Evolutionary conservation across 352 stramenopile genomes (phyloP).

Genomic region (Pelagophyceae sp.): DNA sequence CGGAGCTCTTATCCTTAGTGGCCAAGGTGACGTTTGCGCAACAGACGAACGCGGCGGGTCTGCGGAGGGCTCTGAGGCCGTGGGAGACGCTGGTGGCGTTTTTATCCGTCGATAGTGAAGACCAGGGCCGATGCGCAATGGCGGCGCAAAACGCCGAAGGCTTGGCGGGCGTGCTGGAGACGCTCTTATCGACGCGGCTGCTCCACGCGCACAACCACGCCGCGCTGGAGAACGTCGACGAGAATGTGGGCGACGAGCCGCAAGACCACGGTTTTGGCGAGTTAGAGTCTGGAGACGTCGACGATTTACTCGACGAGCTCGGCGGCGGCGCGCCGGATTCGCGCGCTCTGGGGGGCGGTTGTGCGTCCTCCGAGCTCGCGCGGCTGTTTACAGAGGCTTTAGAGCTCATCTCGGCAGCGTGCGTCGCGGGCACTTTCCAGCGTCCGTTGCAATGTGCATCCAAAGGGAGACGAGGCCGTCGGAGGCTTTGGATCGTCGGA

Average conservation of each 20-base stretch:
- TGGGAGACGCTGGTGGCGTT: constrained; percentile 12
- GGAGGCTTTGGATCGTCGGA: no score
- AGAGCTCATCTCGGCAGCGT: neutral
- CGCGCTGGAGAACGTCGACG: neutral
- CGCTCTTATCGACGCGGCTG: neutral
- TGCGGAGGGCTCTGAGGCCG: neutral
- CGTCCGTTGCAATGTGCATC: no score
- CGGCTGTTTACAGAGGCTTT: neutral
- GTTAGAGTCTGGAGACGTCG: neutral
- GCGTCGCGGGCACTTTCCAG: neutral
- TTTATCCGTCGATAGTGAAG: neutral
- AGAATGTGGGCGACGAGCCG: neutral
- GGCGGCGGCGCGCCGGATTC: neutral
- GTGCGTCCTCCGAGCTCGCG: neutral
- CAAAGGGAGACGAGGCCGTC: no score
- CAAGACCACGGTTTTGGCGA: neutral
- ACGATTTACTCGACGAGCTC: neutral
- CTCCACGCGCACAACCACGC: neutral
- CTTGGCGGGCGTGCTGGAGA: neutral
- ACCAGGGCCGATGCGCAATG: neutral
- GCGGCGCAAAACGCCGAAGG: neutral
- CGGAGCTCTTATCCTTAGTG: neutral
- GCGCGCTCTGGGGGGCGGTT: neutral
- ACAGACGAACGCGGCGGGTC: neutral
- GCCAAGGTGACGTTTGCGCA: neutral